Evolutionary conservation across 345 rosid species (phyloP).

Genomic region (Nephelium lappaceum): DNA sequence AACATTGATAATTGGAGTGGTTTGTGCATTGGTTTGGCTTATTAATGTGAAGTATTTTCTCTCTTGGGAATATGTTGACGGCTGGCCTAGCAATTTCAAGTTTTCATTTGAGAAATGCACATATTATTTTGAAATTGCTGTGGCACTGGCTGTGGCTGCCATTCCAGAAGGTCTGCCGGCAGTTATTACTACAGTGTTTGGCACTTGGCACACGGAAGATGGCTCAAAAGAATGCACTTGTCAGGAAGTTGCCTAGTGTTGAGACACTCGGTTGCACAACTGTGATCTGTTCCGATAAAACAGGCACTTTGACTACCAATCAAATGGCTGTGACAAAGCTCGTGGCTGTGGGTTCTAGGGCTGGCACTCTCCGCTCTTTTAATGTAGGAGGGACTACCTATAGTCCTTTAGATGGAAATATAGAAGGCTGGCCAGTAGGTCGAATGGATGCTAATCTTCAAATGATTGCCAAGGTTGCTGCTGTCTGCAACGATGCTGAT

Average conservation of each 20-base stretch:
- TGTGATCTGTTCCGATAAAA: constrained; percentile 91
- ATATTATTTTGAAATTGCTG: constrained; percentile 96
- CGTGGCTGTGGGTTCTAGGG: constrained; percentile 80
- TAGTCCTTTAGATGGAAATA: constrained; percentile 79
- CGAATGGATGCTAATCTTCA: constrained; percentile 86
- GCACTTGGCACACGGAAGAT: constrained; percentile 95
- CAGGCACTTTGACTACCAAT: constrained; percentile 92
- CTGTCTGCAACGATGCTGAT: constrained; percentile 85
- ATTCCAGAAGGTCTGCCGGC: constrained; percentile 98
- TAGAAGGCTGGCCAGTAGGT: constrained; percentile 70
- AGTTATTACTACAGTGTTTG: constrained; percentile 91
- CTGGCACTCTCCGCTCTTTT: constrained; percentile 68
- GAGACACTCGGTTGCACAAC: constrained; percentile 98
- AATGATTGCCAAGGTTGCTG: constrained; percentile 85
- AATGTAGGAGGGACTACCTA: constrained; percentile 85
- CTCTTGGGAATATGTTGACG: constrained; percentile 89
- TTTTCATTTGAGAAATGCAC: constrained; percentile 98
- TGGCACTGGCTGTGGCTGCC: constrained; percentile 95
- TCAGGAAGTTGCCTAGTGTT: constrained; percentile 89
- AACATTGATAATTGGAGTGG: constrained; percentile 75
- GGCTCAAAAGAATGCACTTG: constrained; percentile 97
- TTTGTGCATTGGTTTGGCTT: constrained; percentile 91
- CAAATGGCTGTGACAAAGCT: constrained; percentile 89
- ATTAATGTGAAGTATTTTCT: constrained; percentile 92
- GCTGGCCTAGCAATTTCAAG: constrained; percentile 84